Evolutionary conservation across 768 basidiomycete species (phyloP).

Genomic region (Chiua virens): DNA sequence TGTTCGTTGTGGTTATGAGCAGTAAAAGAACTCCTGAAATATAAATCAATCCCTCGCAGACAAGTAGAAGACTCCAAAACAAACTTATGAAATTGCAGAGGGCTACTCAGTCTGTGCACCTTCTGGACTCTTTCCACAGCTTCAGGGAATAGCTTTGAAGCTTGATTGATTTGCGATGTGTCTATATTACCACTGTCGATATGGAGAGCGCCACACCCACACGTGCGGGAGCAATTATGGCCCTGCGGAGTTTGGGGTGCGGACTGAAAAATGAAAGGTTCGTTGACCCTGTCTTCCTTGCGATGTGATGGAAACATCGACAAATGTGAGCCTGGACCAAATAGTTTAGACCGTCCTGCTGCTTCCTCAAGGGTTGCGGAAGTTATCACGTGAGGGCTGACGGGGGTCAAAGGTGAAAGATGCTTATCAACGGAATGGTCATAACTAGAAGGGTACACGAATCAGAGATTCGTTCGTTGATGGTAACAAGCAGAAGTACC

Average conservation of each 20-base stretch:
- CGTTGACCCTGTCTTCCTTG: background rate
- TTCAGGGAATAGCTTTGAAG: background rate
- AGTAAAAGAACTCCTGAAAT: background rate
- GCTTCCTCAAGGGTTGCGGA: background rate
- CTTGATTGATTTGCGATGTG: background rate
- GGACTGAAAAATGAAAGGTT: background rate
- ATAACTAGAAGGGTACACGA: slow-evolving; percentile 3
- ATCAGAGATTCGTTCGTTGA: background rate
- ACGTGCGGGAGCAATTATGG: background rate
- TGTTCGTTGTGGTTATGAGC: background rate
- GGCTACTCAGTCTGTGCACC: background rate
- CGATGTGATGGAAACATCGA: background rate
- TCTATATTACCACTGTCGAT: background rate
- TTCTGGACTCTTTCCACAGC: background rate
- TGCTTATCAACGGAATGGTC: background rate
- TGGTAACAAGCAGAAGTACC: background rate
- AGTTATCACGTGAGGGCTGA: slow-evolving; percentile 13
- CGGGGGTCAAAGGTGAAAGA: slow-evolving; percentile 19
- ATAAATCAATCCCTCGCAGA: background rate
- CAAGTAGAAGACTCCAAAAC: background rate
- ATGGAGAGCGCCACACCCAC: background rate
- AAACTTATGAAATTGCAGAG: slow-evolving; percentile 7
- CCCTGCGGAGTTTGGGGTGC: background rate
- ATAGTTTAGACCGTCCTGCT: background rate
- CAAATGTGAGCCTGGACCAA: background rate